Evolutionary conservation across 2,329 filamentous ascomycete species (phyloP).

Genomic region (Calonectria multiphialidica): DNA sequence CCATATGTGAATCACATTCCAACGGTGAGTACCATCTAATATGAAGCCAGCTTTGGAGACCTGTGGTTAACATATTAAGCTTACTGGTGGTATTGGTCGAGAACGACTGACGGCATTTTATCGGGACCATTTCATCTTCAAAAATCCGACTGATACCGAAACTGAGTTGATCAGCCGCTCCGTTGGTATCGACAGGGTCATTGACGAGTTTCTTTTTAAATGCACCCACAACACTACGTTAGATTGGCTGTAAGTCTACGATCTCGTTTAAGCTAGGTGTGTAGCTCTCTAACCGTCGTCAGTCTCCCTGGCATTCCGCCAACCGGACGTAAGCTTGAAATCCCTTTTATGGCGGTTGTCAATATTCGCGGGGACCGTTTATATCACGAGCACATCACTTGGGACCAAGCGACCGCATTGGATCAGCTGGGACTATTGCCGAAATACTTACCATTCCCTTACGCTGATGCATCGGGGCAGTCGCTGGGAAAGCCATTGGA

Average conservation of each 20-base stretch:
- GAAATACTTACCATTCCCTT: neutral
- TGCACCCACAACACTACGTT: conserved; percentile 73
- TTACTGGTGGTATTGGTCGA: conserved; percentile 78
- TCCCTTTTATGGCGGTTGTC: conserved; percentile 72
- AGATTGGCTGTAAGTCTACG: conserved; percentile 73
- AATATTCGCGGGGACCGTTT: conserved; percentile 72
- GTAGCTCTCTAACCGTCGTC: neutral
- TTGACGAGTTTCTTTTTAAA: conserved; percentile 77
- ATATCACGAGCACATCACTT: conserved; percentile 75
- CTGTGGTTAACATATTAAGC: conserved; percentile 37
- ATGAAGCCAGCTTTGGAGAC: neutral
- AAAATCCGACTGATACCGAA: conserved; percentile 74
- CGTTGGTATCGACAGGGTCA: conserved; percentile 76
- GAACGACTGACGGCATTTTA: conserved; percentile 75
- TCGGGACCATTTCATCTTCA: conserved; percentile 79
- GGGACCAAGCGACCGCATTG: conserved; percentile 74
- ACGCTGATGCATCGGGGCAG: neutral
- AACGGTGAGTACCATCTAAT: conserved; percentile 59
- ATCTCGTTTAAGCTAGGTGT: too few relatives aligned
- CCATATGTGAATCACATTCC: conserved; percentile 85
- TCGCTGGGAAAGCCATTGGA: neutral
- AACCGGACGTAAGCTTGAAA: conserved; percentile 62
- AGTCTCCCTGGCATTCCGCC: conserved; percentile 62
- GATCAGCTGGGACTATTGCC: conserved; percentile 60
- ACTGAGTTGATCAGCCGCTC: conserved; percentile 80